Conservation (phyloP, 2,329 filamentous ascomycete species). For the Fusarium sp. region DNA sequence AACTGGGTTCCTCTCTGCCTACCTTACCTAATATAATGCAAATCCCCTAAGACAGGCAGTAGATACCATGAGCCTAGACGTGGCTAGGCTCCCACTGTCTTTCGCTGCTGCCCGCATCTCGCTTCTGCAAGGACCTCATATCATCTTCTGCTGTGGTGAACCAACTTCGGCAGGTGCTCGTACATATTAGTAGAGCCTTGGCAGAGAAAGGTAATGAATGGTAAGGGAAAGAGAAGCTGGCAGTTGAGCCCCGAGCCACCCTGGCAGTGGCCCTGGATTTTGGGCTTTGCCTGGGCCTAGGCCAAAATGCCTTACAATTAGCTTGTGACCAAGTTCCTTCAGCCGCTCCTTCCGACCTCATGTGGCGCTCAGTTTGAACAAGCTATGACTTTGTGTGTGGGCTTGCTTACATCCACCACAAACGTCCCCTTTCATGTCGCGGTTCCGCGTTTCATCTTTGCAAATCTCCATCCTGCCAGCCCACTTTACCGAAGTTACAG, state of each 20-base stretch:
- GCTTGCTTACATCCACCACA: neutral
- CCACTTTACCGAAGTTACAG: constrained; percentile 21
- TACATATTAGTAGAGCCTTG: neutral
- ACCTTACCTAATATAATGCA: neutral
- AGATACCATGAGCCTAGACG: neutral
- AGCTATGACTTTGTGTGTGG: neutral
- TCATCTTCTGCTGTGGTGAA: neutral
- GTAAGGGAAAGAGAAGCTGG: neutral
- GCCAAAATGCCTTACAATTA: constrained; percentile 9
- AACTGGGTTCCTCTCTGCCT: neutral
- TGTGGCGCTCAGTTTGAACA: constrained; percentile 9
- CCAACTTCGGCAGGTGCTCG: neutral
- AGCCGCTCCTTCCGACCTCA: constrained; percentile 23
- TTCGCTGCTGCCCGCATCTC: constrained; percentile 1
- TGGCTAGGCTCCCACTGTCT: constrained; percentile 8
- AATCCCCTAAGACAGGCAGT: neutral
- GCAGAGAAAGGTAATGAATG: neutral
- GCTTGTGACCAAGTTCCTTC: constrained; percentile 15
- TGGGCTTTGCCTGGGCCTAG: neutral
- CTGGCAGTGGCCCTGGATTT: neutral
- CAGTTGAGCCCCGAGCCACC: neutral
- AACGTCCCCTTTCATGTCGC: constrained; percentile 1
- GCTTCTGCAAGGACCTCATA: neutral
- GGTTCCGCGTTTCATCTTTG: constrained; percentile 17
- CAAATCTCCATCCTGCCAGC: constrained; percentile 18